Percentiles rank a stretch among this genome's conserved stretches.
These are phyloP conservation scores for Lactarius deliciosus DNA, from an alignment of 768 basidiomycete species.

Conservation along the genomic window DNA sequence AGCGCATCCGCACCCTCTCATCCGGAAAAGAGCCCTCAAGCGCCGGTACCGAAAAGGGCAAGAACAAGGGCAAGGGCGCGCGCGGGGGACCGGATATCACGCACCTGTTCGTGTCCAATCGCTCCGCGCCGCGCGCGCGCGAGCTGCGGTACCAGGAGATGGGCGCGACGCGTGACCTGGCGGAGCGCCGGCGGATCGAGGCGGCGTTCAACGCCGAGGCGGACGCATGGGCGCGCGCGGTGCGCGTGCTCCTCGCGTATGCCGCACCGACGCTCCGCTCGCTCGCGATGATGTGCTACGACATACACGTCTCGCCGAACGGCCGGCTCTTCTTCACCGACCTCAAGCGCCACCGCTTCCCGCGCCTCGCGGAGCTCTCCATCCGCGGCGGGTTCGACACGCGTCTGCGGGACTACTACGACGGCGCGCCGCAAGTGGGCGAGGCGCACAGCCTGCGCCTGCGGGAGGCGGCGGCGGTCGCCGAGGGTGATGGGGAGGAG, in stretches of 20 bases:
- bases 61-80: conserved; percentile 1
- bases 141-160: conserved; percentile 25
- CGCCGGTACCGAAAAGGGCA: not conserved
- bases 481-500: no score
- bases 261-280: conserved; percentile 26
- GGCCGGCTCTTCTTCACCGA: conserved; percentile 28
- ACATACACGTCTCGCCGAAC: conserved; percentile 28
- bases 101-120: conserved; percentile 28
- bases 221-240: conserved; percentile 22
- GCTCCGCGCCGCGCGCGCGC: conserved; percentile 13
- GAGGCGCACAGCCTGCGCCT: not conserved
- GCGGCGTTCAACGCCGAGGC: conserved; percentile 24
- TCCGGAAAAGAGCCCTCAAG: not conserved
- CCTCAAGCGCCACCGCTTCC: conserved; percentile 23
- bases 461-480: no score
- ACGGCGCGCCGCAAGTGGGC: not conserved
- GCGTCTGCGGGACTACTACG: conserved; percentile 23
- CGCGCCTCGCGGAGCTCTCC: conserved; percentile 26
- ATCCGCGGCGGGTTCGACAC: conserved; percentile 29
- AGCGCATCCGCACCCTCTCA: conserved; percentile 9
- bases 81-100: conserved; percentile 3
- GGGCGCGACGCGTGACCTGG: conserved; percentile 22
- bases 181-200: conserved; percentile 21
- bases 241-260: conserved; percentile 26
- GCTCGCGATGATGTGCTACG: conserved; percentile 29